These are phyloP conservation scores for Rhodomyrtus tomentosa DNA, from an alignment of 345 rosid genomes.

Conservation along the genomic window DNA sequence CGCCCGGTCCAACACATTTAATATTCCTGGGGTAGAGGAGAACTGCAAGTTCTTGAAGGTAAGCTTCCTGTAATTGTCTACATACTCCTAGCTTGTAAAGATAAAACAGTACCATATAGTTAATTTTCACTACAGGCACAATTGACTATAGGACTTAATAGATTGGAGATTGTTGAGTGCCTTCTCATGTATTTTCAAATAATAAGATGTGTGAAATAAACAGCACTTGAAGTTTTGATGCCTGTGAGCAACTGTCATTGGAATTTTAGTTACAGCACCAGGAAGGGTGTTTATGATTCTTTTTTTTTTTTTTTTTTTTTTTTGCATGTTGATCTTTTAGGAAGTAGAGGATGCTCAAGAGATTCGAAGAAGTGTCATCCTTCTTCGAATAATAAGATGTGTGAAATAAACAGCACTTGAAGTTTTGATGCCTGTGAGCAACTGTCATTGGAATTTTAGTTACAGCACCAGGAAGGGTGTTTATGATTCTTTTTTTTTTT, in stretches of 20 bases:
- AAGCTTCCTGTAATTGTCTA: neutral
- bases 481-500: neutral
- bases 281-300: neutral
- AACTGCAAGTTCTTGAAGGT: constrained; percentile 94
- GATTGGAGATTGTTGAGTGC: neutral
- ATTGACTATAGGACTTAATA: neutral
- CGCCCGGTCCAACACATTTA: constrained; percentile 88
- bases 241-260: neutral
- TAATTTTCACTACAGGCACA: neutral
- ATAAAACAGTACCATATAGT: neutral
- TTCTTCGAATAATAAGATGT: too few relatives aligned
- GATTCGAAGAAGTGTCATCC: constrained; percentile 70
- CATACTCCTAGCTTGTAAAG: neutral
- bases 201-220: neutral
- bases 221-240: neutral
- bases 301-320: neutral
- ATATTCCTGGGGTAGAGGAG: constrained; percentile 90
- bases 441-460: neutral
- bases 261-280: neutral
- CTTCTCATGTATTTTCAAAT: neutral
- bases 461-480: neutral
- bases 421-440: neutral
- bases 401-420: neutral
- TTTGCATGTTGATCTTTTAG: constrained; percentile 21
- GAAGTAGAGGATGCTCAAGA: constrained; percentile 96